Evolutionary conservation across 139 green algal species (phyloP).

Genomic region (Yamagishiella unicocca): DNA sequence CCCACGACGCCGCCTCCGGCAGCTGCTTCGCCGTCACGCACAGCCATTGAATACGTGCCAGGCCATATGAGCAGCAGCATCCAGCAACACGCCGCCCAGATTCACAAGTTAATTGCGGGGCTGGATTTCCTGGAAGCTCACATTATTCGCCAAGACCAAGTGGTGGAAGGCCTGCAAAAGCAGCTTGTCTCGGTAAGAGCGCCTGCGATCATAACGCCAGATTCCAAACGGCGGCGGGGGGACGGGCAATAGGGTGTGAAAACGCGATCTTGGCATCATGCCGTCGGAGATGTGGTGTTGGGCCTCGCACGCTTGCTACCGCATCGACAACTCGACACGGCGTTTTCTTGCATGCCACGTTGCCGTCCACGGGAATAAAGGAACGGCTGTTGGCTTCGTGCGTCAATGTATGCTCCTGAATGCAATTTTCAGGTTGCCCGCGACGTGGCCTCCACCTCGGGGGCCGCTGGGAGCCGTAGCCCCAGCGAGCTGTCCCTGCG

Average conservation of each 20-base stretch:
- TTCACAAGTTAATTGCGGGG: constrained; percentile 60
- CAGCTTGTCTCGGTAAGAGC: constrained; percentile 41
- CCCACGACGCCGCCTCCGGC: constrained; percentile 4
- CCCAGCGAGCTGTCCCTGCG: constrained; percentile 53
- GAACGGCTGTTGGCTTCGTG: no score
- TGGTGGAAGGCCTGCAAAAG: constrained; percentile 55
- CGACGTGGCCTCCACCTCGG: neutral
- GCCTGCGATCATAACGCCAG: no score
- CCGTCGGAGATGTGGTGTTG: no score
- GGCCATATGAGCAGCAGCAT: constrained; percentile 19
- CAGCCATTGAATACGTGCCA: constrained; percentile 22
- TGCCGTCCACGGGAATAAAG: no score
- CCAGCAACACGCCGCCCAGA: constrained; percentile 59
- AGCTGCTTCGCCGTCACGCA: neutral
- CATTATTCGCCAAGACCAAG: constrained; percentile 58
- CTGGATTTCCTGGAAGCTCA: constrained; percentile 62
- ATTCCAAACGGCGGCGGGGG: no score
- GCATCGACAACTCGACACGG: no score
- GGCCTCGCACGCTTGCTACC: no score
- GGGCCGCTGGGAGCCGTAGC: neutral
- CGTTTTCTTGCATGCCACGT: no score
- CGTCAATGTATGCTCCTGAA: no score
- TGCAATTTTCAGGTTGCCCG: constrained; percentile 4
- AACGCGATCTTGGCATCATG: no score
- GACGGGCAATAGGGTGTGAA: no score